These are phyloP conservation scores for Phylloporus sp. DNA, from an alignment of 768 basidiomycete species.

Conservation along the genomic window DNA sequence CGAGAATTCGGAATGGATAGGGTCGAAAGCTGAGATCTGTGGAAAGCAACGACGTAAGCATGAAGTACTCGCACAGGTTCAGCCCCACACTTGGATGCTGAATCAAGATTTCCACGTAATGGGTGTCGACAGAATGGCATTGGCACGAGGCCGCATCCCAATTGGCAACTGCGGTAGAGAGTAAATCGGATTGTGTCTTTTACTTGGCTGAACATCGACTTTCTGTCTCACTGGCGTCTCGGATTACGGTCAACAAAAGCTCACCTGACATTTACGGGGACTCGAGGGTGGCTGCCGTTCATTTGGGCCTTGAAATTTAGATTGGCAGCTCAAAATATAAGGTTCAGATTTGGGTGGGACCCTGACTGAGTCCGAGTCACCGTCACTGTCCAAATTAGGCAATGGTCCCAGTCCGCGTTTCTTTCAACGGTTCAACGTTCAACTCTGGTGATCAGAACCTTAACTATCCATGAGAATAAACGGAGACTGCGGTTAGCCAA, in stretches of 20 bases:
- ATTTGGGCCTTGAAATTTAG: neutral
- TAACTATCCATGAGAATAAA: neutral
- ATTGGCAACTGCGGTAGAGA: neutral
- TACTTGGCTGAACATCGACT: neutral
- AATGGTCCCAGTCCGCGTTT: no score
- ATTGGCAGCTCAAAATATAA: neutral
- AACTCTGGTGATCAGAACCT: neutral
- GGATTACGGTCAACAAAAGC: neutral
- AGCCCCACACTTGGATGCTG: neutral
- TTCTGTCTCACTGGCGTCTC: neutral
- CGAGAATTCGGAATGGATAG: neutral
- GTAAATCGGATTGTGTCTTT: neutral
- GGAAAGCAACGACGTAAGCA: slow-evolving; percentile 3
- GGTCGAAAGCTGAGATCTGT: neutral
- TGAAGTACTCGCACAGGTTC: neutral
- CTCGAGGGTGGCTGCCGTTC: neutral
- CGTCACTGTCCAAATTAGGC: slow-evolving; percentile 12
- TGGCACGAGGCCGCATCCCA: slow-evolving; percentile 6
- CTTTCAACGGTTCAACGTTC: no score
- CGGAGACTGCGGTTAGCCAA: slow-evolving; percentile 6
- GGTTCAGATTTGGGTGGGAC: neutral
- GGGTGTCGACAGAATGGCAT: neutral
- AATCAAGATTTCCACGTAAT: slow-evolving; percentile 16
- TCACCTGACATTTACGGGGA: neutral
- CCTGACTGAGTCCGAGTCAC: no score